These are phyloP conservation scores for Pseudonitzschia multiseries DNA, from an alignment of 108 stramenopile species.

Conservation along the genomic window DNA sequence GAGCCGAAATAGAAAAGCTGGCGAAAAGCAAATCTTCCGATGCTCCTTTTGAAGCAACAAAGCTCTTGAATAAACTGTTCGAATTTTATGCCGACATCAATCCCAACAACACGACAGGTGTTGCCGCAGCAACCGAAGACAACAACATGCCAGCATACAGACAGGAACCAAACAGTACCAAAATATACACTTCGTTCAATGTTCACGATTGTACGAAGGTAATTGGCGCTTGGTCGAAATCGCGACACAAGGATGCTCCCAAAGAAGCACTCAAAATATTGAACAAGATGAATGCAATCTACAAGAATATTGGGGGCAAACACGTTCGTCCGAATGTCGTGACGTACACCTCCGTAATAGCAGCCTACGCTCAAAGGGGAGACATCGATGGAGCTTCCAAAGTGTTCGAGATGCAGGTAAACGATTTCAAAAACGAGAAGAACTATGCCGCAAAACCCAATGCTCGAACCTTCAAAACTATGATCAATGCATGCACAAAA, in stretches of 20 bases:
- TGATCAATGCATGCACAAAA: conserved; percentile 5
- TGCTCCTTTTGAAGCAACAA: conserved; percentile 1
- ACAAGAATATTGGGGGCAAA: neutral
- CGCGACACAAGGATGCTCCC: neutral
- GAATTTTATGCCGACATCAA: neutral
- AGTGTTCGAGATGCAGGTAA: neutral
- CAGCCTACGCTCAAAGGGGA: neutral
- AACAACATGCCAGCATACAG: neutral
- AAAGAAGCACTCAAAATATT: neutral
- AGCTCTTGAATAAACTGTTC: neutral
- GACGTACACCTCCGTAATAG: conserved; percentile 6
- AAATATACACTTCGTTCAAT: neutral
- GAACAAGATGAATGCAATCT: conserved; percentile 1
- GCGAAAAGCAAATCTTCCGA: neutral
- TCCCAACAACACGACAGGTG: neutral
- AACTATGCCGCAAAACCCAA: neutral
- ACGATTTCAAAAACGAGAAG: neutral
- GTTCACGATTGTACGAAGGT: conserved; percentile 8
- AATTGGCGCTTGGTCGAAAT: neutral
- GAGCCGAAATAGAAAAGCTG: neutral
- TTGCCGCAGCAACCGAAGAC: neutral
- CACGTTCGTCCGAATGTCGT: conserved; percentile 1
- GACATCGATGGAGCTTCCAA: neutral
- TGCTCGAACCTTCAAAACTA: conserved; percentile 1
- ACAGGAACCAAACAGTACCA: neutral